Evolutionary conservation across 805 yeast genomes (phyloP).

Genomic region (Saccharomycopsis fermentans): DNA sequence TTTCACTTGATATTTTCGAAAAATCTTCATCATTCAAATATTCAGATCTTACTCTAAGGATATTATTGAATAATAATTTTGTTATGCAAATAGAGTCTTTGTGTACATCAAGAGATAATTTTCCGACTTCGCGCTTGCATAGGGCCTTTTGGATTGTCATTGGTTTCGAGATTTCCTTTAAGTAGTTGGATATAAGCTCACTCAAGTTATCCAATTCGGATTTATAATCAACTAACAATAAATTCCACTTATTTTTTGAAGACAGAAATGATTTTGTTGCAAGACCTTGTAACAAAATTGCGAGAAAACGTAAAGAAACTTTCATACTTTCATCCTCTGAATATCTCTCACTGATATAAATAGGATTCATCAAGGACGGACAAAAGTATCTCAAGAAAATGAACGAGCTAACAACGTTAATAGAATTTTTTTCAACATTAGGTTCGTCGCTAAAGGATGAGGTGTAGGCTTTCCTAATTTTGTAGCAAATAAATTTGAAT

Average conservation of each 20-base stretch:
- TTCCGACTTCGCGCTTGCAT: background rate
- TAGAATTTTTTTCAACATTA: constrained; percentile 33
- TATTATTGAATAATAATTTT: constrained; percentile 6
- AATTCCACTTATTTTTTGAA: constrained; percentile 4
- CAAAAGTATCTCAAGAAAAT: constrained; percentile 77
- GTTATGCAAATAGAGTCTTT: background rate
- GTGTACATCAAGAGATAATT: background rate
- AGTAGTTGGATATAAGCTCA: background rate
- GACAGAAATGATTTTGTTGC: constrained; percentile 1
- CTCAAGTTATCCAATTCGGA: background rate
- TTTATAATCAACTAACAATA: background rate
- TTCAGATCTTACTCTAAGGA: constrained; percentile 4
- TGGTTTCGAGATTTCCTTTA: constrained; percentile 4
- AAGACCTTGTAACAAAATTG: background rate
- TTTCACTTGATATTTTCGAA: background rate
- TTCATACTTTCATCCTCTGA: constrained; percentile 18
- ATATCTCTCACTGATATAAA: constrained; percentile 22
- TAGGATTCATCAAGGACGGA: constrained; percentile 84
- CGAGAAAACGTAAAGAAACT: background rate
- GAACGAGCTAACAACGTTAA: constrained; percentile 73
- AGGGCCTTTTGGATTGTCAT: background rate
- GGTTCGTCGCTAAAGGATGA: constrained; percentile 13
- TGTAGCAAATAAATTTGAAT: constrained; percentile 58
- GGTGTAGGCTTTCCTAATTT: constrained; percentile 43
- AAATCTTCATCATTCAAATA: background rate